phyloP scores from a whole-genome alignment of 768 basidiomycete species.

The Cystofilobasidium bisporidii region DNA sequence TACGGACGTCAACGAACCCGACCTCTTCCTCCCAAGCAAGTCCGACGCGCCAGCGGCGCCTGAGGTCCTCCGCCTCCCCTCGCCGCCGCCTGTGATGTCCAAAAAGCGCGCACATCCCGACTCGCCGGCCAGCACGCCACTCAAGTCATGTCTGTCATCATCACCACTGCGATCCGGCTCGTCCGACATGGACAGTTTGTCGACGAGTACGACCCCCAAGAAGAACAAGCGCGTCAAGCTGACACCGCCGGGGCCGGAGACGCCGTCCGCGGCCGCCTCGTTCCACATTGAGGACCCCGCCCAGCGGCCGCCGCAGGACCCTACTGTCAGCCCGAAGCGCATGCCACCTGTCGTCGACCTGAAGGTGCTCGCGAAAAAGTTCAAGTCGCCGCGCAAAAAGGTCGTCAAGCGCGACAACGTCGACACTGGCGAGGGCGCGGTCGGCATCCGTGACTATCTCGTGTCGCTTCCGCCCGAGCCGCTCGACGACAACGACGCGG shows the following conservation, averaged over 20 bases:
- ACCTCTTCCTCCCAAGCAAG: neutral
- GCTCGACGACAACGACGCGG: neutral
- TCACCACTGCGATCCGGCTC: neutral
- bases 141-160: neutral
- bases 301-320: neutral
- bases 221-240: slow-evolving; percentile 8
- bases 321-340: neutral
- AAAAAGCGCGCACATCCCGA: neutral
- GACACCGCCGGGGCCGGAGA: neutral
- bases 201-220: neutral
- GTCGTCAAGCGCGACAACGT: neutral
- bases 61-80: neutral
- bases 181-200: neutral
- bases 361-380: neutral
- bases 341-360: neutral
- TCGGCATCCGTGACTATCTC: neutral
- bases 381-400: slow-evolving; percentile 1
- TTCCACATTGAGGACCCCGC: neutral
- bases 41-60: neutral
- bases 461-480: neutral
- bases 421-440: neutral
- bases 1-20: neutral
- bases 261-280: neutral
- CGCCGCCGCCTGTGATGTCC: neutral
- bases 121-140: neutral